Conservation (phyloP, 2,329 filamentous ascomycete genomes). For the Fusarium phyllophilum region DNA sequence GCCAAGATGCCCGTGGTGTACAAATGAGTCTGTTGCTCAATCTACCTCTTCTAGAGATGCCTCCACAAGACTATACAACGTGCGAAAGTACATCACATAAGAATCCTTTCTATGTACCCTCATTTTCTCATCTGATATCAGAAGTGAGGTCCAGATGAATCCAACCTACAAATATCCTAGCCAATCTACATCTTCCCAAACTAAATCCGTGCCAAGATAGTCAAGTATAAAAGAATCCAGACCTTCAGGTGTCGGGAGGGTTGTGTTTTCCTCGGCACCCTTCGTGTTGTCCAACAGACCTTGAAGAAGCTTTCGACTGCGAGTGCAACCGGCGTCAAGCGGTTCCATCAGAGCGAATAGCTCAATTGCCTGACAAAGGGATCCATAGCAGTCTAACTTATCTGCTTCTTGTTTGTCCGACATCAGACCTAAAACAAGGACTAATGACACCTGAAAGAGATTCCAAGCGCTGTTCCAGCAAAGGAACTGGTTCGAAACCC, state of each 20-base stretch:
- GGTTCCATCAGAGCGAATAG: not conserved
- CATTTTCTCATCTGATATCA: too few relatives aligned
- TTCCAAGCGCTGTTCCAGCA: not conserved
- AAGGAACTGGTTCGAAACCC: not conserved
- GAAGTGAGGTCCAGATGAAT: fast-evolving
- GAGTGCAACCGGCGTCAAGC: not conserved
- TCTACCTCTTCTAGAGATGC: fast-evolving
- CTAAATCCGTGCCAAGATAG: not conserved
- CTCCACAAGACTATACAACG: not conserved
- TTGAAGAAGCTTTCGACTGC: not conserved
- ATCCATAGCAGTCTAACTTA: fast-evolving
- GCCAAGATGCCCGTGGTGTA: not conserved
- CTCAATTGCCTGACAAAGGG: not conserved
- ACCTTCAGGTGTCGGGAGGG: not conserved
- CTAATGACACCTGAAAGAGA: not conserved
- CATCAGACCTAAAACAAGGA: not conserved
- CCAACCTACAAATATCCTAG: not conserved
- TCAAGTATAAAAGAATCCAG: not conserved
- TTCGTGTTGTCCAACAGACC: not conserved
- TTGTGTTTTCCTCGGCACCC: not conserved
- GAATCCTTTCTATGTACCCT: fast-evolving
- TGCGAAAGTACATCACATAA: fast-evolving
- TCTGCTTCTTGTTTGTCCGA: not conserved
- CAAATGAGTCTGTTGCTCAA: fast-evolving
- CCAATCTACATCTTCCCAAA: not conserved